These are phyloP conservation scores for Tetracentron sinense DNA, from an alignment of 164 flowering plant genomes.

Conservation along the genomic window DNA sequence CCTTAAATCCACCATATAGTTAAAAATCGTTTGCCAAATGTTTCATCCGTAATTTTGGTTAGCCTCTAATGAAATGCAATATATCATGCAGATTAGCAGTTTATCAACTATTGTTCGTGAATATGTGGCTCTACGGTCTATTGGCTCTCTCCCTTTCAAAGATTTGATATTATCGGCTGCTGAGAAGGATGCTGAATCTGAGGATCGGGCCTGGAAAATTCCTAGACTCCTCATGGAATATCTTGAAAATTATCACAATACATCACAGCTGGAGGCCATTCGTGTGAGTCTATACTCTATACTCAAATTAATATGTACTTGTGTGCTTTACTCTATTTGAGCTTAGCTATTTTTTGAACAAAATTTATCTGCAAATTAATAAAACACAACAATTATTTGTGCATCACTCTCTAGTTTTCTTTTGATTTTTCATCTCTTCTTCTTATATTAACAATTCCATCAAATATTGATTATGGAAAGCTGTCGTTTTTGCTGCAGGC, in stretches of 20 bases:
- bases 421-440: background rate
- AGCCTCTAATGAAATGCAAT: conserved; percentile 4
- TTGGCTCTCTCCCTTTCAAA: conserved; percentile 70
- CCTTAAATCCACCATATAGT: background rate
- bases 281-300: conserved; percentile 40
- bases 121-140: conserved; percentile 65
- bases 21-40: background rate
- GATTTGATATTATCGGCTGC: conserved; percentile 68
- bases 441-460: background rate
- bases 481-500: conserved; percentile 47
- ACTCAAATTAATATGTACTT: background rate
- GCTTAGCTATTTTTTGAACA: background rate
- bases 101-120: conserved; percentile 90
- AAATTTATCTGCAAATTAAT: background rate
- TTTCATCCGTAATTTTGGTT: background rate
- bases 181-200: conserved; percentile 33
- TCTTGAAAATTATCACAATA: conserved; percentile 58
- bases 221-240: conserved; percentile 56
- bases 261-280: conserved; percentile 76
- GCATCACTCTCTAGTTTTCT: background rate
- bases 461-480: conserved; percentile 1
- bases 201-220: conserved; percentile 66
- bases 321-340: background rate
- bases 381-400: background rate
- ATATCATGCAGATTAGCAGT: conserved; percentile 63